Percentiles rank a stretch among this genome's conserved stretches.
Evolutionary conservation across 2,329 filamentous ascomycete species (phyloP).

Genomic region (Aspergillus aculeatus): DNA sequence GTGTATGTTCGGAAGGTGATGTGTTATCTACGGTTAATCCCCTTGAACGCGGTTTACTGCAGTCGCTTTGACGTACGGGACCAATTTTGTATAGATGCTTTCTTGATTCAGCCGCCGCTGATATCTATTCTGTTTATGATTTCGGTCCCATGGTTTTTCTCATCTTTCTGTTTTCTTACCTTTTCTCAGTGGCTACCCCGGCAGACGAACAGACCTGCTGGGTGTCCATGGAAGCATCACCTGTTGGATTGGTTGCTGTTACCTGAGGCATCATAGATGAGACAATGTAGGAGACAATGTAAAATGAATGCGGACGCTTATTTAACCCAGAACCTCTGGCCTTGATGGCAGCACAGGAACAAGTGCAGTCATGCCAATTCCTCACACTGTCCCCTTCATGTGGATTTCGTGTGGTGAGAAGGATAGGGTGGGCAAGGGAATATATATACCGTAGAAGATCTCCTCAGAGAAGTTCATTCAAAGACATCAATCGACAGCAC

Average conservation of each 20-base stretch:
- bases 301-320: slow-evolving; percentile 30
- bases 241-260: slow-evolving; percentile 29
- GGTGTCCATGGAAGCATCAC: slow-evolving; percentile 29
- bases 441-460: background rate
- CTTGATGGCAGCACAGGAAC: background rate
- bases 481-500: too few species aligned
- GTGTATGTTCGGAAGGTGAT: slow-evolving; percentile 34
- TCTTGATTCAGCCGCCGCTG: slow-evolving; percentile 22
- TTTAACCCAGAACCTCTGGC: background rate
- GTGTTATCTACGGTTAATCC: slow-evolving; percentile 33
- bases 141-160: slow-evolving; percentile 27
- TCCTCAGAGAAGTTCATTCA: too few species aligned
- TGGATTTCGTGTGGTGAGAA: background rate
- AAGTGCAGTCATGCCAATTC: background rate
- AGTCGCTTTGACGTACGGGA: slow-evolving; percentile 40
- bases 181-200: slow-evolving; percentile 26
- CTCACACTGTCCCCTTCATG: background rate
- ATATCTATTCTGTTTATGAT: slow-evolving; percentile 24
- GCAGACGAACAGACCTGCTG: slow-evolving; percentile 24
- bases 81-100: slow-evolving; percentile 42
- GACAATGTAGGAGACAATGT: slow-evolving; percentile 43
- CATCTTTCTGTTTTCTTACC: slow-evolving; percentile 25
- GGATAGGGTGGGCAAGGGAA: background rate
- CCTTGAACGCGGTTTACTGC: slow-evolving; percentile 34
- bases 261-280: slow-evolving; percentile 40